These are phyloP conservation scores for Citrullus mucosospermus DNA, from an alignment of 306 rosid genomes.

Conservation along the genomic window DNA sequence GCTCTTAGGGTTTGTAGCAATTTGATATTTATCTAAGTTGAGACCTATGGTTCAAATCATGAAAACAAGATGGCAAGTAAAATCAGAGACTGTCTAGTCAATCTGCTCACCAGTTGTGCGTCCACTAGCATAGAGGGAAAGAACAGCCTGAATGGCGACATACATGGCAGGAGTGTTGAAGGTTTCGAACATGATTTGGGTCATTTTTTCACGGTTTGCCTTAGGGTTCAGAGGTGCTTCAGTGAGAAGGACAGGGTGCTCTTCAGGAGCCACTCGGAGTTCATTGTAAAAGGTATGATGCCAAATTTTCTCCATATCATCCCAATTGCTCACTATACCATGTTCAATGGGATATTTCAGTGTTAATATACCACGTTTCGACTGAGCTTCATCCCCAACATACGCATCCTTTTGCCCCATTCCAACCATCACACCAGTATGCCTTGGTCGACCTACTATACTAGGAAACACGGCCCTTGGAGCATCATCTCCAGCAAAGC, in stretches of 20 bases:
- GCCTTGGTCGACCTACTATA: conserved; percentile 87
- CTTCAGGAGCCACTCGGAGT: conserved; percentile 83
- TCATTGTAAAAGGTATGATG: conserved; percentile 87
- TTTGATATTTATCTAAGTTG: neutral
- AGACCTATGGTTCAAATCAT: neutral
- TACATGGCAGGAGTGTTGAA: conserved; percentile 89
- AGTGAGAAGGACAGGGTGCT: conserved; percentile 78
- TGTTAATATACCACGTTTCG: conserved; percentile 76
- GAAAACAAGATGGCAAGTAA: neutral
- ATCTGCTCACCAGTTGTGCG: conserved; percentile 71
- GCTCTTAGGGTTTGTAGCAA: neutral
- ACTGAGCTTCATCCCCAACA: conserved; percentile 90
- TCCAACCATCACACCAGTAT: conserved; percentile 91
- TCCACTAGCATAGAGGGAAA: conserved; percentile 83
- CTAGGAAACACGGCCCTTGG: conserved; percentile 92
- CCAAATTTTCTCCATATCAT: conserved; percentile 94
- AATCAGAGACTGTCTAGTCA: neutral
- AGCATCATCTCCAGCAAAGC: conserved; percentile 95
- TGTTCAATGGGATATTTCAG: conserved; percentile 84
- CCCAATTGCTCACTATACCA: conserved; percentile 90
- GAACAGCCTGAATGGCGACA: conserved; percentile 84
- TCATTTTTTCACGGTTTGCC: conserved; percentile 91
- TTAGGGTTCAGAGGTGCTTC: conserved; percentile 93
- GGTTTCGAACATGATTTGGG: conserved; percentile 86
- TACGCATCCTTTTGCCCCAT: conserved; percentile 94